Conservation (phyloP, 768 basidiomycete species). For the Antrodiella citrinella region DNA sequence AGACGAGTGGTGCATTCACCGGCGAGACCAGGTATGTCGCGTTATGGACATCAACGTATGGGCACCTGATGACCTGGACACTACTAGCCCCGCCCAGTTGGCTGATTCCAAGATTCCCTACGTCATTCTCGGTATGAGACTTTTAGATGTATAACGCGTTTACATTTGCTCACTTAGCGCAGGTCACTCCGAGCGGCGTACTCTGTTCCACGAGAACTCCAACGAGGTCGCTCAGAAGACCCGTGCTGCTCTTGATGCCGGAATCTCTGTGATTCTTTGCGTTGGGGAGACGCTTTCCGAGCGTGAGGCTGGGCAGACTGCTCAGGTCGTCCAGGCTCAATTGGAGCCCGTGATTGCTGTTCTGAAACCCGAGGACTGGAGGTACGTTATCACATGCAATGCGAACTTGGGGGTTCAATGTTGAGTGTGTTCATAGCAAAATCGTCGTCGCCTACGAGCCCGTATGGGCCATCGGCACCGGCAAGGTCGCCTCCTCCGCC, state of each 20-base stretch:
- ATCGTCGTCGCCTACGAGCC: conserved; percentile 96
- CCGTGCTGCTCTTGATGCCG: conserved; percentile 66
- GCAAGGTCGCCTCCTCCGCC: conserved; percentile 85
- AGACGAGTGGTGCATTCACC: conserved; percentile 82
- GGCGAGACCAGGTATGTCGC: conserved; percentile 82
- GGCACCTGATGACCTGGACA: too few species aligned
- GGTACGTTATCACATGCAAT: conserved; percentile 36
- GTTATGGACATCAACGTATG: neutral
- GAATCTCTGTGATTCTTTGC: conserved; percentile 87
- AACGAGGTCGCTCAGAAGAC: conserved; percentile 81
- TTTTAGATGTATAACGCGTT: neutral
- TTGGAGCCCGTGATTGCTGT: conserved; percentile 65
- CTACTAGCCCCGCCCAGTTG: conserved; percentile 76
- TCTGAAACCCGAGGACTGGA: conserved; percentile 67
- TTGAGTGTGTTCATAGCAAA: conserved; percentile 43
- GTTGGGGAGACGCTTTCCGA: conserved; percentile 90
- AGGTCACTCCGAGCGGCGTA: conserved; percentile 96
- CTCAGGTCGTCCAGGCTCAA: conserved; percentile 73
- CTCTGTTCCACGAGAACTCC: conserved; percentile 84
- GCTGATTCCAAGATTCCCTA: conserved; percentile 81
- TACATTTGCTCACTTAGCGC: neutral
- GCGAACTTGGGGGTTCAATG: neutral
- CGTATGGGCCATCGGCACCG: conserved; percentile 98
- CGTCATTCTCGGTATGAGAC: conserved; percentile 73
- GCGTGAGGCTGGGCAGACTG: conserved; percentile 74